Conservation (phyloP, 2,329 filamentous ascomycete species). For the Fusarium sororula region DNA sequence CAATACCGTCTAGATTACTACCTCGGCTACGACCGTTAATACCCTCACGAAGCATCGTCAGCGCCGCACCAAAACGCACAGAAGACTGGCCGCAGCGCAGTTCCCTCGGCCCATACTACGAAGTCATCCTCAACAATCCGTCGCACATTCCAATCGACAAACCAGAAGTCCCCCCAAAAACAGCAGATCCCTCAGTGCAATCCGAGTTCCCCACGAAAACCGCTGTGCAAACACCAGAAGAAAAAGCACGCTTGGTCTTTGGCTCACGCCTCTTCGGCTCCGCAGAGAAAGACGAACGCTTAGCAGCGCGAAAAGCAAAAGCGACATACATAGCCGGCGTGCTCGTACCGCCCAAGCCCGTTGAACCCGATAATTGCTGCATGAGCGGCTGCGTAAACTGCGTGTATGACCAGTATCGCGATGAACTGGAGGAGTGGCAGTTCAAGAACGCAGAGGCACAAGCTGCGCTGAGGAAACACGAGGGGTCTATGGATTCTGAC, state of each 20-base stretch:
- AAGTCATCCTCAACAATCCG: slow-evolving; percentile 61
- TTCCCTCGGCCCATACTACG: slow-evolving; percentile 68
- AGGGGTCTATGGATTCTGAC: slow-evolving; percentile 78
- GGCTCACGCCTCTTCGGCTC: slow-evolving; percentile 81
- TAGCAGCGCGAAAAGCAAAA: slow-evolving; percentile 65
- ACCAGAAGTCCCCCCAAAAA: slow-evolving; percentile 55
- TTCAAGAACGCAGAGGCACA: slow-evolving; percentile 71
- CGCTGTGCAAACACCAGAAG: slow-evolving; percentile 54
- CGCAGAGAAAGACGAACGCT: slow-evolving; percentile 70
- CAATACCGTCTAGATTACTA: slow-evolving; percentile 43
- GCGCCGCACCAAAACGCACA: slow-evolving; percentile 31
- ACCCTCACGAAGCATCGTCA: slow-evolving; percentile 43
- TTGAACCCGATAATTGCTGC: slow-evolving; percentile 97
- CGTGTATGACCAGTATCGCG: slow-evolving; percentile 91
- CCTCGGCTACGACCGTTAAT: slow-evolving; percentile 45
- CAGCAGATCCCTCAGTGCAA: slow-evolving; percentile 44
- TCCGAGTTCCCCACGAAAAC: slow-evolving; percentile 29
- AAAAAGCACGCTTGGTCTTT: slow-evolving; percentile 77
- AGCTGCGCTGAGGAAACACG: slow-evolving; percentile 54
- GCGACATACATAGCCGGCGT: slow-evolving; percentile 79
- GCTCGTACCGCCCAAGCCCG: slow-evolving; percentile 81
- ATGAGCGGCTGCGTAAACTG: slow-evolving; percentile 99
- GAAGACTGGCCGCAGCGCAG: slow-evolving; percentile 50
- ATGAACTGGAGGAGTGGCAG: slow-evolving; percentile 93
- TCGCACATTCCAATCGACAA: slow-evolving; percentile 53